Base-by-base conservation (phyloP, 1,284 basidiomycete genomes). In the Pseudozyma tsukubaensis region DNA sequence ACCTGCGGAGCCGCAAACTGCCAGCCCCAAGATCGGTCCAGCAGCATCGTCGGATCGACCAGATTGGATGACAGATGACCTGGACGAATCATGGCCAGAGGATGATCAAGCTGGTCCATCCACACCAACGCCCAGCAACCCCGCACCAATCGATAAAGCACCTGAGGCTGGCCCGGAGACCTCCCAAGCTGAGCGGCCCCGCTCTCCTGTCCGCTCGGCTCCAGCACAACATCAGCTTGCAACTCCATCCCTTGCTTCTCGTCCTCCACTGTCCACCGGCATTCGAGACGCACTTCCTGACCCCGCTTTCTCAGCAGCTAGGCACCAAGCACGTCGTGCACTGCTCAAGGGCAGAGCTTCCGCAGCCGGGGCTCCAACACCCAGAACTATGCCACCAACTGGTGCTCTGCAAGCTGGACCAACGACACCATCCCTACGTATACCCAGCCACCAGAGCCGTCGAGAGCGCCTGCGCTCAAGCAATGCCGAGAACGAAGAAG, bases 11-110 rank as follows among this genome's bases (percentile, higher is more conserved):
- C 32, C 53, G 11, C 35, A 40, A 35, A n/a, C 45, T 21, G 6
- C 57, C 11, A 45, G 45, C 8, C 16, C 53, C 39, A 9, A 18
- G 4, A 54, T 36, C 14, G 16, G 21, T 7, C 24, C 51, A 43
- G 18, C 48, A 29, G 34, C 53, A 16, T 45, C 54, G 24, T 40
- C 42, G 11, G 39, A 21, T 40, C 43, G 47, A 7, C 72, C 72
- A 16, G 67, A 67, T 29, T 75, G 72, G 72, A 75, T 75, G 72
- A 75, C 72, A 2, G 72, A 75, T 18, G 72, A 71, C 34, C 58
- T 75, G n/a, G 72, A 75, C 50, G 72, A 75, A 35, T 71, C 72
- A 9, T 75, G 72, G 72, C 63, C 67, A 18, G 68, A 75, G 10
- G 56, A 69, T 3, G 58, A 60, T 8, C 37, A 43, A 11, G 55